These are phyloP conservation scores for Furcasterigmium furcatum DNA, from an alignment of 2,329 filamentous ascomycete genomes.

Conservation along the genomic window DNA sequence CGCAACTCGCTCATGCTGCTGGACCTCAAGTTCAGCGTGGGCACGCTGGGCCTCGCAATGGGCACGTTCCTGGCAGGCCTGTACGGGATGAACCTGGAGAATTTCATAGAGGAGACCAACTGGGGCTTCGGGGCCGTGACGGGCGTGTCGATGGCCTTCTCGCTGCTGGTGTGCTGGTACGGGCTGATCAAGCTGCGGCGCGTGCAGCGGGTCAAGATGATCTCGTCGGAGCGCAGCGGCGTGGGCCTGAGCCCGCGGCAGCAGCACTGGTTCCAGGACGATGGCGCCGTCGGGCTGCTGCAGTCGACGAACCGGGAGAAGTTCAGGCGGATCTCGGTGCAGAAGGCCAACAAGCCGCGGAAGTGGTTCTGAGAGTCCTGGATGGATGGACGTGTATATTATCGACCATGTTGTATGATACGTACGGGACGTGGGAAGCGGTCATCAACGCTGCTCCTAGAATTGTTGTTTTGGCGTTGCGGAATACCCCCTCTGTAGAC, in stretches of 20 bases:
- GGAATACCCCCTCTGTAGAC: background rate
- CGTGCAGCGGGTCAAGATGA: constrained; percentile 89
- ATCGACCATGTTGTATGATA: too few species aligned
- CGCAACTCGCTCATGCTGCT: constrained; percentile 97
- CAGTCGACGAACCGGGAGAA: constrained; percentile 54
- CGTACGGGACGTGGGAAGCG: too few species aligned
- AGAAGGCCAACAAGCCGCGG: constrained; percentile 32
- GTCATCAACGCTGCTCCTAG: background rate
- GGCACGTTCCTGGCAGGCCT: constrained; percentile 95
- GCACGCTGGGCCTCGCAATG: constrained; percentile 88
- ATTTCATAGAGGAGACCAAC: constrained; percentile 93
- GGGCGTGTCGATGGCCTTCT: constrained; percentile 66
- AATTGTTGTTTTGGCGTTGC: background rate
- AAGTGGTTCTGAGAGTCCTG: constrained; percentile 20
- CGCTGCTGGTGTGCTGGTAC: constrained; percentile 76
- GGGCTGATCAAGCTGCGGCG: constrained; percentile 80
- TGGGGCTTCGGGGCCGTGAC: constrained; percentile 81
- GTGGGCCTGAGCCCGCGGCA: constrained; percentile 14
- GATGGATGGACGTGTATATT: background rate
- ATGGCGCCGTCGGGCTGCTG: constrained; percentile 46
- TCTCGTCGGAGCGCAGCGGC: constrained; percentile 28
- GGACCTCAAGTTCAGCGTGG: constrained; percentile 93
- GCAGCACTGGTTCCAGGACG: constrained; percentile 42
- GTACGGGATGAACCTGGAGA: constrained; percentile 99
- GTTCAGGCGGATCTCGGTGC: constrained; percentile 47